Base-by-base conservation (phyloP, 306 rosid genomes). In the Calophaca sinica region DNA sequence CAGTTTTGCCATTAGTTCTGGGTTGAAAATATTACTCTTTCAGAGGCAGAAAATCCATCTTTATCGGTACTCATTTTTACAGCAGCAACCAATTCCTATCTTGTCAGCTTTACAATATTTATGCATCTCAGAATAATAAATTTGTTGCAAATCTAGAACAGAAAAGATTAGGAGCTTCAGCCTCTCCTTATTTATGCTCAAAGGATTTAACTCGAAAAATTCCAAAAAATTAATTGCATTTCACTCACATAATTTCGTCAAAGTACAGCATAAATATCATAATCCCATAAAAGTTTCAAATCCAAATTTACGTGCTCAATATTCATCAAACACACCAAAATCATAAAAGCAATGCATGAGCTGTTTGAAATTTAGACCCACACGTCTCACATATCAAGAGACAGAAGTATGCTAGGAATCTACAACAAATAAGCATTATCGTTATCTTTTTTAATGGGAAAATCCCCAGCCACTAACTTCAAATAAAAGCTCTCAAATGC, bases 361-460 rank as follows among this genome's bases (percentile, higher is more conserved):
- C 49, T 48, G 35, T 51, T 68, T 69, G 31, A 13, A 62, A 39
- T 62, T n/a, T n/a, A 62, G 11, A 62, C 12, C 49, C 68, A 38
- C 31, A 13, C 3, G 31, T 14, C n/a, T 38, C 48, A 62, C n/a
- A 38, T 62, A n/a, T 62, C 29, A 60, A n/a, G 3, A 69, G 48
- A 69, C 5, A 32, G 6, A 33, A 29, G 28, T 45, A 26, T 5
- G 54, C 28, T 46, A 28, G 71, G 20, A 65, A 29, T 26, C 54
- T 7, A 20, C 13, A 26, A 28, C 5, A 28, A 13, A 44, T 20
- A 29, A 28, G 35, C 32, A 65, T 36, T 11, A 29, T 66, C 28
- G 26, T 66, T 11, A 46, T 45, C 6, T 5, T 10, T 15, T 4
- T 20, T 5, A 42, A 64, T 10, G 20, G 70, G 52, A 64, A 44